Base-by-base conservation (phyloP, 345 rosid genomes). In the Acer negundo region DNA sequence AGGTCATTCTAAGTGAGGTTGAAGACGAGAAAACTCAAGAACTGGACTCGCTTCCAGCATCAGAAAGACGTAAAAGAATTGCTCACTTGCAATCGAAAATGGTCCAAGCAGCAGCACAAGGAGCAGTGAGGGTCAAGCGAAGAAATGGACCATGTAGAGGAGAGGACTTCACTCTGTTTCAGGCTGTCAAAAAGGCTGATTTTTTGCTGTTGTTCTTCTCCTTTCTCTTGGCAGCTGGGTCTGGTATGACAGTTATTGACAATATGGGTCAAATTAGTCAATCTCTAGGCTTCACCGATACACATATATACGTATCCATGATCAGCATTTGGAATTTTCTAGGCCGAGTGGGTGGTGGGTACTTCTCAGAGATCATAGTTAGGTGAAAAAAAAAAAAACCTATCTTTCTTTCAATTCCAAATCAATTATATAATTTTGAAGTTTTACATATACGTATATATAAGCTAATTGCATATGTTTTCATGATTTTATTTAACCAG, bases 271-370 rank as follows among this genome's bases (percentile, higher is more conserved):
- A 94, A 86, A 90, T 94, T 78, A 83, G 90, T 49, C 83, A 83
- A 76, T 92, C 96, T 24, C 80, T 92, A 0, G 97, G 97, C 8
- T 91, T 90, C 19, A 84, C 66, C 51, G 78, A 90, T 78, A 78
- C 90, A 20, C 84, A 86, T 75, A 80, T 94, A 67, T 92, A 86
- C 66, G 97, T 91, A 55, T 94, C 97, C 72, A 81, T 94, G 89
- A 83, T 91, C 73, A 94, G 98, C 82, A 91, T 94, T 66, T 92
- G 93, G 84, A 94, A 91, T 87, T 94, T 94, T 75, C 96, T 92
- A 2, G 98, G 98, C 59, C 94, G 94, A 5, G 91, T 94, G 74
- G 96, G 92, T 44, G 98, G 97, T 53, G 98, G 98, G 19, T 92
- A 89, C 91, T 91, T 94, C 76, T 92, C 98, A 4, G 98, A 94